Conservation (phyloP, 1,284 basidiomycete species). For the Coniferiporia sulphurascens region DNA sequence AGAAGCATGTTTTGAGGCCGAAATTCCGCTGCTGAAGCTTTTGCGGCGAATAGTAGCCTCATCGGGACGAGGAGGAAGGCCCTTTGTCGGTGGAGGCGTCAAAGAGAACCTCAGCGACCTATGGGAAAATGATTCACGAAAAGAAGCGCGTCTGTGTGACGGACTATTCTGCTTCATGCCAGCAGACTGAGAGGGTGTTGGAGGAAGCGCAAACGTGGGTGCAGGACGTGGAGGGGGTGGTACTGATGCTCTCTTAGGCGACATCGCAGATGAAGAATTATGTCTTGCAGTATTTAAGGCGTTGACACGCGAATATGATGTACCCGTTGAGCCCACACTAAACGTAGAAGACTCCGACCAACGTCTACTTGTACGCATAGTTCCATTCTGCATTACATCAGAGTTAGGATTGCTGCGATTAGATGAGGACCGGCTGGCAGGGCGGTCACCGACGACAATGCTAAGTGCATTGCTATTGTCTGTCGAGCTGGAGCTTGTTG, state of each 20-base stretch:
- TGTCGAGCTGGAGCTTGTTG: conserved; percentile 20
- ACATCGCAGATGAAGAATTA: conserved; percentile 22
- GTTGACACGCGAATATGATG: conserved; percentile 38
- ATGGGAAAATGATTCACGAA: conserved; percentile 48
- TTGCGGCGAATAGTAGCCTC: conserved; percentile 38
- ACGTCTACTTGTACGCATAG: conserved; percentile 4
- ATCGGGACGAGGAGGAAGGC: conserved; percentile 56
- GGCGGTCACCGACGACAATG: conserved; percentile 31
- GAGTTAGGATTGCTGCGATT: conserved; percentile 28
- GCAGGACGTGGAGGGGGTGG: conserved; percentile 66
- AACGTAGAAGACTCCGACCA: conserved; percentile 25
- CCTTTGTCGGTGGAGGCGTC: conserved; percentile 49
- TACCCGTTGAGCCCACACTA: conserved; percentile 45
- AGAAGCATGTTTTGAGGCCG: conserved; percentile 20
- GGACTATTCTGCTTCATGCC: conserved; percentile 25
- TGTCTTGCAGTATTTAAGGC: conserved; percentile 22
- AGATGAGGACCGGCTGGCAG: conserved; percentile 42
- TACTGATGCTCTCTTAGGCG: conserved; percentile 51
- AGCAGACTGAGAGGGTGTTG: conserved; percentile 41
- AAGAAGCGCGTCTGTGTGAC: conserved; percentile 35
- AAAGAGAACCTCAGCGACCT: conserved; percentile 56
- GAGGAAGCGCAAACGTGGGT: conserved; percentile 62
- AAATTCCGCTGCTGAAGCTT: conserved; percentile 35
- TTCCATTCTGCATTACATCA: conserved; percentile 21
- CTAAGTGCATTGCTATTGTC: conserved; percentile 28